Conservation (phyloP, 768 basidiomycete species). For the Leucocoprinus birnbaumii region DNA sequence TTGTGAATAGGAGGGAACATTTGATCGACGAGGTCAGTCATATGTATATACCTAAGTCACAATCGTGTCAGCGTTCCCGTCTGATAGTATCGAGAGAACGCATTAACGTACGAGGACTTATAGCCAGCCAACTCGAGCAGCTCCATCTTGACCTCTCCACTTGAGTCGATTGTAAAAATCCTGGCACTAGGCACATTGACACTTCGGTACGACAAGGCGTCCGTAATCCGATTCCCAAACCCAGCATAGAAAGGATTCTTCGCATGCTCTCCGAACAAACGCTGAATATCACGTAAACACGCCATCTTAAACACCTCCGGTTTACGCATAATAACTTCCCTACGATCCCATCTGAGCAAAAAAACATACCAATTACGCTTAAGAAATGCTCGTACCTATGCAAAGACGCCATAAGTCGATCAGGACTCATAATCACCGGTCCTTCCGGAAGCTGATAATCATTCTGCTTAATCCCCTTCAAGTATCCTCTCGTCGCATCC, state of each 20-base stretch:
- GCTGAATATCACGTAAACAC: conserved; percentile 90
- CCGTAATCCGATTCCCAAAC: conserved; percentile 97
- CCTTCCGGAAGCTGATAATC: conserved; percentile 96
- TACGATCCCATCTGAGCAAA: conserved; percentile 24
- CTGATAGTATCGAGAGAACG: not conserved
- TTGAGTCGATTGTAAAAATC: conserved; percentile 96
- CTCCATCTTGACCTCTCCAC: conserved; percentile 96
- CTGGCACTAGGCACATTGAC: conserved; percentile 92
- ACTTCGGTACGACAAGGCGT: conserved; percentile 95
- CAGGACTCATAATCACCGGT: conserved; percentile 98
- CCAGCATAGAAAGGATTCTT: conserved; percentile 92
- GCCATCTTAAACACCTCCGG: conserved; percentile 99
- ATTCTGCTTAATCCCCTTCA: conserved; percentile 93
- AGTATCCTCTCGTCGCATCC: conserved; percentile 92
- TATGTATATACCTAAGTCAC: conserved; percentile 83
- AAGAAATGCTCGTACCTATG: conserved; percentile 68
- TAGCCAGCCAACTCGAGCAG: conserved; percentile 95
- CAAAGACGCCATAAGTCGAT: conserved; percentile 88
- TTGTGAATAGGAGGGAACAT: conserved; percentile 97
- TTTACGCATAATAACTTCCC: conserved; percentile 98
- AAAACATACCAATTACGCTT: not conserved
- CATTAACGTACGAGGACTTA: conserved; percentile 88
- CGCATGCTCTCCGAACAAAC: conserved; percentile 74
- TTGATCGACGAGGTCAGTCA: conserved; percentile 99
- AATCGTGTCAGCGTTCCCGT: not conserved